Evolutionary conservation across 2,329 filamentous ascomycete species (phyloP).

Genomic region (Aspergillus hortae): DNA sequence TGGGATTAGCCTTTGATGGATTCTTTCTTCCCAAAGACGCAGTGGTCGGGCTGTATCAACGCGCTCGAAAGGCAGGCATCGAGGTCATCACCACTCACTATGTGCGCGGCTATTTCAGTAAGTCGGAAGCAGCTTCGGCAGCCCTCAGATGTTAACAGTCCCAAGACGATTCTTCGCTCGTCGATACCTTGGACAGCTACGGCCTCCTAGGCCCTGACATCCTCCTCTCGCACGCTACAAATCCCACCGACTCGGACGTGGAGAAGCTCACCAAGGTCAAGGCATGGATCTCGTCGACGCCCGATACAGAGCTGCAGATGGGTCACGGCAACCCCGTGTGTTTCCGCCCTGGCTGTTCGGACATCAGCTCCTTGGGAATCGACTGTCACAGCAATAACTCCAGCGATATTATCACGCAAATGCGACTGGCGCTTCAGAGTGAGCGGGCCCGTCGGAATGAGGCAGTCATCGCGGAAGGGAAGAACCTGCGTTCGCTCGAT

Average conservation of each 20-base stretch:
- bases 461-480: slow-evolving; percentile 6
- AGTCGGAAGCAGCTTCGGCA: background rate
- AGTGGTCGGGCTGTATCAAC: slow-evolving; percentile 18
- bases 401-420: slow-evolving; percentile 23
- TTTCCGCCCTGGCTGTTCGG: slow-evolving; percentile 18
- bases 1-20: slow-evolving; percentile 28
- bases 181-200: slow-evolving; percentile 14
- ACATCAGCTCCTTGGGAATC: slow-evolving; percentile 23
- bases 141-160: background rate
- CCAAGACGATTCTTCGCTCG: background rate
- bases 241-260: slow-evolving; percentile 15
- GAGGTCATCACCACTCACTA: slow-evolving; percentile 27
- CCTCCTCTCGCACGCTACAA: slow-evolving; percentile 23
- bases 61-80: slow-evolving; percentile 13
- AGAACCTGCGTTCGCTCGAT: slow-evolving; percentile 9
- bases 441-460: slow-evolving; percentile 18
- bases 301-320: slow-evolving; percentile 31
- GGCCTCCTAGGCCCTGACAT: slow-evolving; percentile 17
- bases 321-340: slow-evolving; percentile 24
- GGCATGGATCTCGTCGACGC: slow-evolving; percentile 24
- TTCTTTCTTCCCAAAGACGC: slow-evolving; percentile 22
- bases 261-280: slow-evolving; percentile 14
- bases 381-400: slow-evolving; percentile 32
- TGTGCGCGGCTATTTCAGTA: slow-evolving; percentile 8
- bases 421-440: slow-evolving; percentile 24